Percentiles rank a stretch among this genome's conserved stretches.
phyloP scores from a whole-genome alignment of 2,329 filamentous ascomycete species.

The Aspergillus sp. region DNA sequence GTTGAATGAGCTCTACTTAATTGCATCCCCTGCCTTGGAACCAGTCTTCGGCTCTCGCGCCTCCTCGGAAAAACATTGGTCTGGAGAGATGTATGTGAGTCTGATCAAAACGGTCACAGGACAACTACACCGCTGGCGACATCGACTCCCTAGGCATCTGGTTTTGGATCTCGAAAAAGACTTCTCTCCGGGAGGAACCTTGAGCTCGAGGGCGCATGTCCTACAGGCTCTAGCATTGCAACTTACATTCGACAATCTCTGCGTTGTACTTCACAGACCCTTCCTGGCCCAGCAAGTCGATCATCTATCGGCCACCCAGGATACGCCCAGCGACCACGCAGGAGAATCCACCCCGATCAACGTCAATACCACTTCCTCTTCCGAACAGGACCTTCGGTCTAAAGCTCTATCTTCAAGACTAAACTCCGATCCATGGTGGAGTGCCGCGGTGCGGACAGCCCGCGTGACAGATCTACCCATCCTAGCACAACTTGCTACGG shows the following conservation, averaged over 20 bases:
- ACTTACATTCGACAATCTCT: slow-evolving; percentile 40
- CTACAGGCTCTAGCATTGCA: slow-evolving; percentile 41
- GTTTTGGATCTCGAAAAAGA: slow-evolving; percentile 13
- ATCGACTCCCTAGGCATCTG: slow-evolving; percentile 11
- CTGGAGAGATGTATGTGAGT: slow-evolving; percentile 12
- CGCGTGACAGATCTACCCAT: slow-evolving; percentile 26
- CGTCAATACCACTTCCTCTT: background rate
- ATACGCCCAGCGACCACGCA: background rate
- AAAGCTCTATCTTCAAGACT: background rate
- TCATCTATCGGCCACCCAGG: slow-evolving; percentile 13
- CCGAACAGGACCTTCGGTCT: background rate
- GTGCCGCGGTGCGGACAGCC: slow-evolving; percentile 38
- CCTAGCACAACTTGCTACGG: slow-evolving; percentile 34
- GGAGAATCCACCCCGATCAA: background rate
- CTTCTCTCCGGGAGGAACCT: slow-evolving; percentile 4
- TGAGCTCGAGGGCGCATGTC: slow-evolving; percentile 12
- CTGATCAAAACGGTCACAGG: slow-evolving; percentile 14
- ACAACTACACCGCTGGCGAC: slow-evolving; percentile 14
- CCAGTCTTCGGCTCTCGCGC: slow-evolving; percentile 20
- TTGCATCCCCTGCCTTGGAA: slow-evolving; percentile 18
- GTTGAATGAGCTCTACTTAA: slow-evolving; percentile 18
- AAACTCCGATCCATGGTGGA: slow-evolving; percentile 18
- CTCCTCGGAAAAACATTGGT: slow-evolving; percentile 10
- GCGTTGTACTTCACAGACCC: slow-evolving; percentile 41
- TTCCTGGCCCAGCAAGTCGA: slow-evolving; percentile 34